Evolutionary conservation across 345 rosid genomes (phyloP).

Genomic region (Sonneratia caseolaris): DNA sequence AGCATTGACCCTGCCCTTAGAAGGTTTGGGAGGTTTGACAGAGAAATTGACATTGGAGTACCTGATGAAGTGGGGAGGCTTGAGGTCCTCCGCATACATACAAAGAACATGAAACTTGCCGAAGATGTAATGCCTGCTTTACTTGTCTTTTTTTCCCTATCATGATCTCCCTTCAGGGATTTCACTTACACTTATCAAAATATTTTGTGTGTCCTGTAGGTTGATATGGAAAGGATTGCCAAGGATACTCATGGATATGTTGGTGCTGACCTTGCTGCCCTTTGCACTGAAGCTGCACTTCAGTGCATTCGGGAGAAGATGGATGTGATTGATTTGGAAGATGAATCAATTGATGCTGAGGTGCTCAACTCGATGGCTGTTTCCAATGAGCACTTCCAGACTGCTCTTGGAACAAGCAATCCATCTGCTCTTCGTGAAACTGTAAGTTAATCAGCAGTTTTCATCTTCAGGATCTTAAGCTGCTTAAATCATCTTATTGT

Average conservation of each 20-base stretch:
- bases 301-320: slow-evolving; percentile 98
- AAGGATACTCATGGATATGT: slow-evolving; percentile 96
- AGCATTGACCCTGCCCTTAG: slow-evolving; percentile 92
- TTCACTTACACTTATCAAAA: neutral
- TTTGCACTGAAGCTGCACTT: slow-evolving; percentile 95
- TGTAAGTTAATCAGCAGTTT: slow-evolving; percentile 5
- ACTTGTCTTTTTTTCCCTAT: neutral
- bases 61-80: slow-evolving; percentile 99
- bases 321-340: slow-evolving; percentile 97
- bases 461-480: neutral
- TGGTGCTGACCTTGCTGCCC: slow-evolving; percentile 96
- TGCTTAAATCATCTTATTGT: neutral
- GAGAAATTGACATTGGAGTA: slow-evolving; percentile 93
- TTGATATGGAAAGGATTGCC: slow-evolving; percentile 80
- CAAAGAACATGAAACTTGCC: slow-evolving; percentile 94
- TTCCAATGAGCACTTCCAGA: slow-evolving; percentile 81
- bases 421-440: slow-evolving; percentile 22
- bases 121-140: slow-evolving; percentile 53
- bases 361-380: slow-evolving; percentile 93
- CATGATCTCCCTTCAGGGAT: neutral
- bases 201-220: slow-evolving; percentile 30
- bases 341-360: slow-evolving; percentile 88
- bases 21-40: slow-evolving; percentile 89
- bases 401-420: slow-evolving; percentile 32
- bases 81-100: slow-evolving; percentile 94